Conservation (phyloP, 768 basidiomycete species). For the Mycena pura region DNA sequence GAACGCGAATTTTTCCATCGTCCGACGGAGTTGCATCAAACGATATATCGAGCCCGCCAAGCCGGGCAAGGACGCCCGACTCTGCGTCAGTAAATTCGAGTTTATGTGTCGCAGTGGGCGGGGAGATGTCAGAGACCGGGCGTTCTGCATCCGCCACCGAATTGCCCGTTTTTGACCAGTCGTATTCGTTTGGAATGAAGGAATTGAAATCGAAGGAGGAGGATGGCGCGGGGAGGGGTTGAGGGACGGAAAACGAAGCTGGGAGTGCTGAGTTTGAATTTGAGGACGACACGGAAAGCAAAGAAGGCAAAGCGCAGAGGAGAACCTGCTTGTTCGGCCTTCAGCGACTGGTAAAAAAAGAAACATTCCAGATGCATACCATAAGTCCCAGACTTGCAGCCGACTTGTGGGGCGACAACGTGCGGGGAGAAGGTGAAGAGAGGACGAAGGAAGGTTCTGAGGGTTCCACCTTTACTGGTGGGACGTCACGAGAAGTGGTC, state of each 20-base stretch:
- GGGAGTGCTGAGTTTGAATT: constrained; percentile 61
- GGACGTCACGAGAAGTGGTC: constrained; percentile 33
- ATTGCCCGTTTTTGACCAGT: constrained; percentile 54
- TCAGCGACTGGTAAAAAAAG: constrained; percentile 26
- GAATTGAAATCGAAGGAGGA: constrained; percentile 56
- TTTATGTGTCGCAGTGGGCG: constrained; percentile 47
- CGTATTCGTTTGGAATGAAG: constrained; percentile 58
- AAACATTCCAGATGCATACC: constrained; percentile 49
- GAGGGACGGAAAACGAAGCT: constrained; percentile 62
- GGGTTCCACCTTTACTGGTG: constrained; percentile 64
- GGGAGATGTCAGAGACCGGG: constrained; percentile 40
- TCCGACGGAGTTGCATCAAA: constrained; percentile 71
- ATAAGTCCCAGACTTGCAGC: constrained; percentile 74
- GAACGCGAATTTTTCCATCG: constrained; percentile 76
- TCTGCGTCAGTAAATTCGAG: constrained; percentile 67
- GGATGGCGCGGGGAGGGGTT: constrained; percentile 51
- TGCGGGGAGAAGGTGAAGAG: constrained; percentile 46
- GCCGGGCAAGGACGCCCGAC: constrained; percentile 50
- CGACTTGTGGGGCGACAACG: constrained; percentile 60
- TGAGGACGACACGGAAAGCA: constrained; percentile 72
- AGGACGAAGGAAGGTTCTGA: constrained; percentile 58
- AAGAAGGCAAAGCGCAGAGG: constrained; percentile 76
- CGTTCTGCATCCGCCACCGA: constrained; percentile 45
- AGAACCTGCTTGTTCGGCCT: constrained; percentile 61
- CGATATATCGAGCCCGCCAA: constrained; percentile 72